Evolutionary conservation across 2,329 filamentous ascomycete genomes (phyloP).

Genomic region (Akanthomyces muscarius): DNA sequence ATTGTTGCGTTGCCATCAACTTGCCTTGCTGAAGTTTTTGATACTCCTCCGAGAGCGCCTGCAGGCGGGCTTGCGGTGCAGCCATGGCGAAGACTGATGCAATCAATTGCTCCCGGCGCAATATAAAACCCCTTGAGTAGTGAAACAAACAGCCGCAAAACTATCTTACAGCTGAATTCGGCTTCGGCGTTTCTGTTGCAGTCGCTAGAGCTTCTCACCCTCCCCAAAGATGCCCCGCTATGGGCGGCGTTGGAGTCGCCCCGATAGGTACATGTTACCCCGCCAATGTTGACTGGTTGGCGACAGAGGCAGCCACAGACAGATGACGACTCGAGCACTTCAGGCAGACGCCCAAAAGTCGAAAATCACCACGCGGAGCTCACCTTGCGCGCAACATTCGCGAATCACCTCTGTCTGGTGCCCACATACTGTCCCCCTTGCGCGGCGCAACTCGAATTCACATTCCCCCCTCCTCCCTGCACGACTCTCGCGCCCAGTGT

Average conservation of each 20-base stretch:
- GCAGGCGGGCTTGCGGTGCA: constrained; percentile 71
- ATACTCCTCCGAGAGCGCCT: constrained; percentile 81
- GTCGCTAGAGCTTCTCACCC: not conserved
- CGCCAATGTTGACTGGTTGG: constrained; percentile 31
- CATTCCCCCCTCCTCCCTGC: not conserved
- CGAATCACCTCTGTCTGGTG: not conserved
- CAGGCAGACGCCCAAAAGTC: constrained; percentile 8
- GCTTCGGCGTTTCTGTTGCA: not conserved
- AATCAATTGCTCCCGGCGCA: too few species aligned
- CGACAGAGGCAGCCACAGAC: constrained; percentile 11
- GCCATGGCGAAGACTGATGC: constrained; percentile 47
- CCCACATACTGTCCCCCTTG: not conserved
- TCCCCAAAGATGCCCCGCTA: constrained; percentile 16
- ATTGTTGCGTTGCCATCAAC: constrained; percentile 16
- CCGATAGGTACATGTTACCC: constrained; percentile 37
- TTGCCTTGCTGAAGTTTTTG: constrained; percentile 80
- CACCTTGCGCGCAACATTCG: not conserved
- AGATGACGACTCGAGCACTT: constrained; percentile 13
- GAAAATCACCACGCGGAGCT: constrained; percentile 5
- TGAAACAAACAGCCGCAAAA: not conserved
- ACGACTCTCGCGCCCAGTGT: constrained; percentile 17
- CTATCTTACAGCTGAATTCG: not conserved
- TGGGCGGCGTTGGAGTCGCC: constrained; percentile 20
- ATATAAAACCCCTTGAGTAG: not conserved
- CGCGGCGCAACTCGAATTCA: constrained; percentile 6